phyloP scores from a whole-genome alignment of 2,329 filamentous ascomycete genomes.

The Amesomyces nigricolor region DNA sequence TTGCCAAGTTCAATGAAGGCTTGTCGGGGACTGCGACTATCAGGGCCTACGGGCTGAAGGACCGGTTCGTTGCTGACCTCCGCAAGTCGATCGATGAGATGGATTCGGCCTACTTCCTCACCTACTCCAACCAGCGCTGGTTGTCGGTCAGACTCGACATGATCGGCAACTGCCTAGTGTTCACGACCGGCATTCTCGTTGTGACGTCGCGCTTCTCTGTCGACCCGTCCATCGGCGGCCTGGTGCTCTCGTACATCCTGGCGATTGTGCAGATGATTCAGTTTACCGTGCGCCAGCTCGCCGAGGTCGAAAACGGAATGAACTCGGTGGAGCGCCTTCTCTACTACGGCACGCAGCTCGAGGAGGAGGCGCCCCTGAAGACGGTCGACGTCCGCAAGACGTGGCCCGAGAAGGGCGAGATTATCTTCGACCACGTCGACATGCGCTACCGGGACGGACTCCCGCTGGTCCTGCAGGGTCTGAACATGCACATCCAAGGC shows the following conservation, averaged over 20 bases:
- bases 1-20: slow-evolving; percentile 86
- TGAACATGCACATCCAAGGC: slow-evolving; percentile 65
- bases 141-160: slow-evolving; percentile 77
- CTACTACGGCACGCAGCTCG: slow-evolving; percentile 81
- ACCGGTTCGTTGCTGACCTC: slow-evolving; percentile 67
- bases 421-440: slow-evolving; percentile 66
- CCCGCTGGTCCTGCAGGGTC: slow-evolving; percentile 65
- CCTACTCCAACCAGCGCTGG: slow-evolving; percentile 94
- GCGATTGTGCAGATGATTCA: slow-evolving; percentile 93
- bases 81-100: slow-evolving; percentile 76
- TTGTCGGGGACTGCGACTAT: slow-evolving; percentile 80
- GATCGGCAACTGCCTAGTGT: slow-evolving; percentile 78
- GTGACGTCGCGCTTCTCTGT: slow-evolving; percentile 87
- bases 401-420: slow-evolving; percentile 86
- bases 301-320: slow-evolving; percentile 97
- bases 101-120: slow-evolving; percentile 91
- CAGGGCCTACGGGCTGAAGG: slow-evolving; percentile 77
- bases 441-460: slow-evolving; percentile 72
- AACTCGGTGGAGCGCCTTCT: slow-evolving; percentile 89
- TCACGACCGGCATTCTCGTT: slow-evolving; percentile 82
- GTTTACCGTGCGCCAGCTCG: slow-evolving; percentile 87
- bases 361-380: slow-evolving; percentile 82
- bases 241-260: slow-evolving; percentile 90
- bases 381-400: slow-evolving; percentile 63
- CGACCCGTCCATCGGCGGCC: slow-evolving; percentile 73